These are phyloP conservation scores for Aspergillus sp. DNA, from an alignment of 2,329 filamentous ascomycete genomes.

Conservation along the genomic window DNA sequence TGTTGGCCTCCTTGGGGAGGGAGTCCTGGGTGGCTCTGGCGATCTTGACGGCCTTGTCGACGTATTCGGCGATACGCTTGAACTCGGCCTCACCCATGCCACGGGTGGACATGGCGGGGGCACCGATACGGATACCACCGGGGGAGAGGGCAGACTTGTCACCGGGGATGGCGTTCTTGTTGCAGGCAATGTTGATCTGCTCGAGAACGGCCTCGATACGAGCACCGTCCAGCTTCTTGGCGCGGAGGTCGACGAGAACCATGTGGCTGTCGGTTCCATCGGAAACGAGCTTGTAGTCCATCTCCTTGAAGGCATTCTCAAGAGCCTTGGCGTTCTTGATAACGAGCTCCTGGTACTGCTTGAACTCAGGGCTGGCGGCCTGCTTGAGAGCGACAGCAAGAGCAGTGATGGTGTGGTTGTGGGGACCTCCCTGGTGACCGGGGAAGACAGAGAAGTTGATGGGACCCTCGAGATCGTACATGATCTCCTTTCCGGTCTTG, in stretches of 20 bases:
- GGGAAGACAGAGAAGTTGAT: slow-evolving; percentile 98
- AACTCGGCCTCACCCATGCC: slow-evolving; percentile 93
- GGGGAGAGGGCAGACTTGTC: slow-evolving; percentile 96
- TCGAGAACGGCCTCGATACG: slow-evolving; percentile 94
- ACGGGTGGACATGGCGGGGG: slow-evolving; percentile 94
- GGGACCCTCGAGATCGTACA: slow-evolving; percentile 85
- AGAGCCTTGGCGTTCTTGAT: slow-evolving; percentile 88
- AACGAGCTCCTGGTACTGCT: slow-evolving; percentile 85
- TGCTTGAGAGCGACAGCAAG: slow-evolving; percentile 93
- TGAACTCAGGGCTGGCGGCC: slow-evolving; percentile 83
- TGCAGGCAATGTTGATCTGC: slow-evolving; percentile 97
- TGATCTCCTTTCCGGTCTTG: slow-evolving; percentile 79
- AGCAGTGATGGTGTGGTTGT: slow-evolving; percentile 98
- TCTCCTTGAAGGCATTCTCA: slow-evolving; percentile 64
- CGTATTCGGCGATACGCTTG: slow-evolving; percentile 82
- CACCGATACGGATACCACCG: slow-evolving; percentile 91
- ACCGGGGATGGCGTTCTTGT: slow-evolving; percentile 98
- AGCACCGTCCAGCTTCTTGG: slow-evolving; percentile 79
- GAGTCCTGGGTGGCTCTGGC: slow-evolving; percentile 79
- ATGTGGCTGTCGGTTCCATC: slow-evolving; percentile 98
- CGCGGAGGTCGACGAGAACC: slow-evolving; percentile 85
- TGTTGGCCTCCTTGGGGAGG: slow-evolving; percentile 95
- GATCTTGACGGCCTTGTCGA: slow-evolving; percentile 82
- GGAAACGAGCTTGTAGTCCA: slow-evolving; percentile 81
- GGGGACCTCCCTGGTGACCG: slow-evolving; percentile 93